Conservation (phyloP, 768 basidiomycete genomes). For the Lactarius trivialis region DNA sequence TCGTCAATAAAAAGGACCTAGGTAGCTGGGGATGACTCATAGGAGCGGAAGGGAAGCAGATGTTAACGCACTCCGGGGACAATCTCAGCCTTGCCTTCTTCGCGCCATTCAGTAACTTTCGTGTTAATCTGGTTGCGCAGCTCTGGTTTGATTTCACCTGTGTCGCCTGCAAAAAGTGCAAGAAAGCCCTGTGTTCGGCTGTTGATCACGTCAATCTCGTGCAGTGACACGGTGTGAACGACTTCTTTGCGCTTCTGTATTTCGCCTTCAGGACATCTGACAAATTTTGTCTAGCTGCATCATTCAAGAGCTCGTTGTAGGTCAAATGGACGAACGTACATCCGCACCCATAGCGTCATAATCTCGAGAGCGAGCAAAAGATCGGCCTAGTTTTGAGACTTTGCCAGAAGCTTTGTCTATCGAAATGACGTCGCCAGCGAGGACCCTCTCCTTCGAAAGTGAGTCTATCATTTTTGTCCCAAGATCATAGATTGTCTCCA, state of each 20-base stretch:
- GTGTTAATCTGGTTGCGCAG: conserved; percentile 93
- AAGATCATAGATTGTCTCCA: conserved; percentile 99
- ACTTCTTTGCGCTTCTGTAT: conserved; percentile 97
- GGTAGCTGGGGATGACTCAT: neutral
- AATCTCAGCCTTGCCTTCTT: conserved; percentile 97
- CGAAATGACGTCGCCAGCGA: conserved; percentile 89
- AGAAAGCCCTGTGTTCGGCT: conserved; percentile 97
- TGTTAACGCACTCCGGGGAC: conserved; percentile 75
- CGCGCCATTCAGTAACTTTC: conserved; percentile 95
- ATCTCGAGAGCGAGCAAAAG: conserved; percentile 94
- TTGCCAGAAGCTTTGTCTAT: conserved; percentile 98
- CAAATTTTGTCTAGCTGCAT: conserved; percentile 81
- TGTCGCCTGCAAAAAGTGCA: conserved; percentile 91
- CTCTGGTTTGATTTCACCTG: conserved; percentile 98
- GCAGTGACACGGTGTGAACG: conserved; percentile 93
- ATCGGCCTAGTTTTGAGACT: conserved; percentile 91
- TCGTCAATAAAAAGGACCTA: conserved; percentile 99
- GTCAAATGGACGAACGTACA: conserved; percentile 43
- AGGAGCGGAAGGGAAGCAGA: neutral
- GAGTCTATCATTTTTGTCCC: conserved; percentile 99
- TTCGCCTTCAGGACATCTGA: conserved; percentile 97
- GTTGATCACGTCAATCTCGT: conserved; percentile 99
- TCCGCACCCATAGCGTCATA: conserved; percentile 99
- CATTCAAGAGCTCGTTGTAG: neutral
- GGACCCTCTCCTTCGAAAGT: conserved; percentile 92